Conservation (phyloP, 331 rosid genomes). For the Pyrus hybrid region DNA sequence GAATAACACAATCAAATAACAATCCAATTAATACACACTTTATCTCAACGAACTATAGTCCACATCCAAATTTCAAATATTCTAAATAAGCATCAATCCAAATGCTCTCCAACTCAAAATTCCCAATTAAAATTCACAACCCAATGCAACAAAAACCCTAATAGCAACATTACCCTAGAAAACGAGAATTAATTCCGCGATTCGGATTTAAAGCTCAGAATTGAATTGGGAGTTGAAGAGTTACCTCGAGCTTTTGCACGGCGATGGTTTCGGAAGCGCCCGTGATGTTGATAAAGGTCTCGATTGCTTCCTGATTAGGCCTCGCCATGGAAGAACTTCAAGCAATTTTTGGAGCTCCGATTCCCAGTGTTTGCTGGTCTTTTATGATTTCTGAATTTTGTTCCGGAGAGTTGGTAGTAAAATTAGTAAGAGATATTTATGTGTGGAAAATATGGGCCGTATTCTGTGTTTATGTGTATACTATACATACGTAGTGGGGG, state of each 20-base stretch:
- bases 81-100: background rate
- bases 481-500: too few species aligned
- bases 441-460: background rate
- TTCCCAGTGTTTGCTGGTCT: constrained; percentile 4
- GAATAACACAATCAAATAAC: background rate
- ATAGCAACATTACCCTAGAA: background rate
- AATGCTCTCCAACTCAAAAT: background rate
- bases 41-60: background rate
- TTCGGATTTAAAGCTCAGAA: background rate
- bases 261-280: constrained; percentile 64
- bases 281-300: constrained; percentile 68
- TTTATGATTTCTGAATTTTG: background rate
- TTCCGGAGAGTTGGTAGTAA: background rate
- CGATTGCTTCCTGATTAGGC: constrained; percentile 73
- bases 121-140: background rate
- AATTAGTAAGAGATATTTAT: background rate
- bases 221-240: background rate
- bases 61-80: background rate
- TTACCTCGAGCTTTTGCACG: constrained; percentile 60
- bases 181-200: background rate
- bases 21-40: background rate
- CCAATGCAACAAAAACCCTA: constrained; percentile 26
- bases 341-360: constrained; percentile 12
- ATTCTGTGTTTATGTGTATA: too few species aligned
- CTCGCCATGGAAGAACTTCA: constrained; percentile 59